Conservation (phyloP, 169 alveolate species). For the Hepatocystis sp. region DNA sequence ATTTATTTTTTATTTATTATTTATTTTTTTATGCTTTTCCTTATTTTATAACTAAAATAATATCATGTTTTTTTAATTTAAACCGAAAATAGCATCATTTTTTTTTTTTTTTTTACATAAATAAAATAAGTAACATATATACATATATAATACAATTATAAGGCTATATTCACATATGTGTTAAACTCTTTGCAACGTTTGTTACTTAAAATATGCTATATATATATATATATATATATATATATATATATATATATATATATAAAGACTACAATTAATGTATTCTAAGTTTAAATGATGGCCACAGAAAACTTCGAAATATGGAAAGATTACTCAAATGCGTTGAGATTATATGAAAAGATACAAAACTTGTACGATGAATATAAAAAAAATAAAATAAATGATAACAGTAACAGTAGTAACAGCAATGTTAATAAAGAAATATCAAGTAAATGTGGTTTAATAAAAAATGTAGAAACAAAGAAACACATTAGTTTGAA, state of each 20-base stretch:
- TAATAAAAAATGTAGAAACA: not conserved
- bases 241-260: not conserved
- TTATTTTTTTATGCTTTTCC: too few relatives aligned
- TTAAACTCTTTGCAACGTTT: too few relatives aligned
- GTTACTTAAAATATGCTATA: too few relatives aligned
- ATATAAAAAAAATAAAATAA: slow-evolving; percentile 26
- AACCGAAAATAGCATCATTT: too few relatives aligned
- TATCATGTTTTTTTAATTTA: too few relatives aligned
- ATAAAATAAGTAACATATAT: too few relatives aligned
- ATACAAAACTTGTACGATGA: slow-evolving; percentile 52
- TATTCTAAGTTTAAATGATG: slow-evolving; percentile 23
- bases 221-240: not conserved
- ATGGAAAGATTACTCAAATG: slow-evolving; percentile 59
- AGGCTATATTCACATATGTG: too few relatives aligned
- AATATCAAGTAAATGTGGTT: not conserved
- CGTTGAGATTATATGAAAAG: slow-evolving; percentile 44
- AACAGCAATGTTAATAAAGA: too few relatives aligned
- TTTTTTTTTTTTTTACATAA: too few relatives aligned
- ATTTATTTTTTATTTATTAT: too few relatives aligned
- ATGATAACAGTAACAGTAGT: slow-evolving; percentile 10
- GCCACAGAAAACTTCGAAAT: slow-evolving; percentile 27
- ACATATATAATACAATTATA: too few relatives aligned
- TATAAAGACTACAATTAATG: slow-evolving; percentile 5
- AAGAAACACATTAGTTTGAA: slow-evolving; percentile 1
- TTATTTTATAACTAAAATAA: too few relatives aligned